phyloP scores from a whole-genome alignment of 2,329 filamentous ascomycete genomes.

The Penicillium sp. region DNA sequence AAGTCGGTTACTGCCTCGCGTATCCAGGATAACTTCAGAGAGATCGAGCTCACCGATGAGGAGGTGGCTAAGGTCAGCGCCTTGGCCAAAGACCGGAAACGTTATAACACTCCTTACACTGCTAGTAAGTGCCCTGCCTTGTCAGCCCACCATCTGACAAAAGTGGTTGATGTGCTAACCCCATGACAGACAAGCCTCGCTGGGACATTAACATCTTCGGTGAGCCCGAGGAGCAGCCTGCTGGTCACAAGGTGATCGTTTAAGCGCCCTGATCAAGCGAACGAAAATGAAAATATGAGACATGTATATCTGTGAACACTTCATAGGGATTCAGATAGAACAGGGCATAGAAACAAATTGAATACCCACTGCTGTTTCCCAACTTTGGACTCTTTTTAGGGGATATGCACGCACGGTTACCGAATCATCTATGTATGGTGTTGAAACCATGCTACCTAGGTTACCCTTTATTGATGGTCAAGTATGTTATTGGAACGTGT shows the following conservation, averaged over 20 bases:
- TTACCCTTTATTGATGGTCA: too few relatives aligned
- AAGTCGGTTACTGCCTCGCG: conserved; percentile 46
- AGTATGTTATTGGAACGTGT: too few relatives aligned
- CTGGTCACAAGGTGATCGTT: conserved; percentile 50
- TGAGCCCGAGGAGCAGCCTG: conserved; percentile 54
- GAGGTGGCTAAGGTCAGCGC: conserved; percentile 38
- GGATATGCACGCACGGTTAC: too few relatives aligned
- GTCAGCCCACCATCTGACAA: too few relatives aligned
- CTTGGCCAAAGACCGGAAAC: conserved; percentile 34
- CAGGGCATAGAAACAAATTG: neutral
- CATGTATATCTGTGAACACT: conserved; percentile 1
- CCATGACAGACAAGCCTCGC: conserved; percentile 47
- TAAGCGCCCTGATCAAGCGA: conserved; percentile 19
- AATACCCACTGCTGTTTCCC: neutral
- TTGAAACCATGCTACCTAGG: too few relatives aligned
- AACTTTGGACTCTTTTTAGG: neutral
- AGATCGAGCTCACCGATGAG: conserved; percentile 40
- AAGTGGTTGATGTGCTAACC: conserved; percentile 1
- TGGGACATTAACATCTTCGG: conserved; percentile 61
- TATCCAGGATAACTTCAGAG: conserved; percentile 46
- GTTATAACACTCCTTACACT: conserved; percentile 39
- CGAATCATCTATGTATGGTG: too few relatives aligned
- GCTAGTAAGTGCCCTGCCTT: conserved; percentile 23
- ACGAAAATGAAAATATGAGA: conserved; percentile 17
- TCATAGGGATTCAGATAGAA: neutral